Percentiles rank a stretch among this genome's conserved stretches.
phyloP scores from a whole-genome alignment of 805 yeast species.

The Hagleromyces aurorensis region DNA sequence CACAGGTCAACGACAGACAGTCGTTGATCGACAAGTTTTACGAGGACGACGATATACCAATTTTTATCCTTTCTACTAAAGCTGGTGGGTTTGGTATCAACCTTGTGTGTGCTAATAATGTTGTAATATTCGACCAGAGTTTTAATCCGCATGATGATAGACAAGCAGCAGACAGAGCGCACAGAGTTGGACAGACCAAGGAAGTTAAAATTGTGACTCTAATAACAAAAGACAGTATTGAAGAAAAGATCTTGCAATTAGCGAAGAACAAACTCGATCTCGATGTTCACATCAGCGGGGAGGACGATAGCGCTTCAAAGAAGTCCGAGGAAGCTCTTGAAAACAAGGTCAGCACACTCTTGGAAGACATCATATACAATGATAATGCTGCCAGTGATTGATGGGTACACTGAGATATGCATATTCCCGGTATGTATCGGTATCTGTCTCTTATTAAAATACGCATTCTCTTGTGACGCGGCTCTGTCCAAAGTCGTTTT shows the following conservation, averaged over 20 bases:
- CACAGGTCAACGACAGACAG: conserved; percentile 89
- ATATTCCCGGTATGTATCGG: no score
- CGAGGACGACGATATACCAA: conserved; percentile 72
- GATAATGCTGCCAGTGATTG: no score
- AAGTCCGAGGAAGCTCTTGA: conserved; percentile 37
- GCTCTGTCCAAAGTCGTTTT: no score
- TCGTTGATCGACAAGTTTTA: conserved; percentile 83
- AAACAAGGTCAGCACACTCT: conserved; percentile 44
- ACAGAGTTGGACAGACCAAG: conserved; percentile 88
- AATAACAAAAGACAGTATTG: conserved; percentile 69
- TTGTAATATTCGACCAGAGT: conserved; percentile 84
- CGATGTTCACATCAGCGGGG: conserved; percentile 48
- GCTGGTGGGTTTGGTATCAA: conserved; percentile 99
- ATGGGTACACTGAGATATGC: no score
- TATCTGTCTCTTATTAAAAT: no score
- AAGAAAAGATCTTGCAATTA: conserved; percentile 76
- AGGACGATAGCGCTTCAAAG: conserved; percentile 33
- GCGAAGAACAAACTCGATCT: conserved; percentile 88
- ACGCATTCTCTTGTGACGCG: no score
- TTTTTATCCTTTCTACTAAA: conserved; percentile 83
- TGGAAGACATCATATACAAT: conserved; percentile 31
- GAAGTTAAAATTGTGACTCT: conserved; percentile 75
- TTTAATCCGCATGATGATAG: conserved; percentile 98
- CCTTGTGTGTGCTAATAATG: conserved; percentile 89
- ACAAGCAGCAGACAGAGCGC: conserved; percentile 98